Evolutionary conservation across 2,329 filamentous ascomycete species (phyloP), one percentile per base, ranked within the genome.

Genomic region (Fusarium foetens): DNA sequence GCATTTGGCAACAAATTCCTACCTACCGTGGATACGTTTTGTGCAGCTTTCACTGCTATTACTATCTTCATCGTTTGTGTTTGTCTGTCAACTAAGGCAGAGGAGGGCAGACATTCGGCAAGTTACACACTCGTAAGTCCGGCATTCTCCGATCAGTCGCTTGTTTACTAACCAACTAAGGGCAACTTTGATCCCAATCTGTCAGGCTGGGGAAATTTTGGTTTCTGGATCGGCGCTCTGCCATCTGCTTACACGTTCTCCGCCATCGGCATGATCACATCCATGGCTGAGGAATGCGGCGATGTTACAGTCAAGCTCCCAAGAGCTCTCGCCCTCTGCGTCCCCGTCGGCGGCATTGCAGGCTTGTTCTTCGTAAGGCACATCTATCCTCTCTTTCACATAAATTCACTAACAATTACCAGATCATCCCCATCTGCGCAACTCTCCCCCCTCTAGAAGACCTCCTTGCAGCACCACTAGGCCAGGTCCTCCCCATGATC

Each of bases 401-500:
- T 19, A 6, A 21, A 3, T 23, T 31, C 8, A 16, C 62, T 66
- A 25, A 46, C 17, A 13, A n/a, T 9, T 0, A 1, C 11, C 11
- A 76, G 75, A 66, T 76, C 19, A 74, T 76, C 16, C 75, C 75
- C 13, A 66, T 76, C 8, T 76, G 75, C 33, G 94, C 95, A 77
- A 91, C 94, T 25, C 84, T 95, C 19, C 92, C 93, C 0, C 86
- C 92, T 43, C 86, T 94, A 5, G 75, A 88, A 61, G 80, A 84
- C 14, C 87, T 95, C 27, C 88, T 93, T n/a, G 79, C 83, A 13
- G 91, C 92, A 17, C 87, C 91, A 9, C 93, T 90, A 38, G 91
- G 90, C 14, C 93, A 95, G 76, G 93, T 93, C 2, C 91, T 95
- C 66, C 92, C 91, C 6, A 83, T 92, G 19, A 84, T 95, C 41